A percentile compares a stretch with the other conserved stretches of the same genome.
Conservation (phyloP, 2,329 filamentous ascomycete species). For the Apiospora aurea region DNA sequence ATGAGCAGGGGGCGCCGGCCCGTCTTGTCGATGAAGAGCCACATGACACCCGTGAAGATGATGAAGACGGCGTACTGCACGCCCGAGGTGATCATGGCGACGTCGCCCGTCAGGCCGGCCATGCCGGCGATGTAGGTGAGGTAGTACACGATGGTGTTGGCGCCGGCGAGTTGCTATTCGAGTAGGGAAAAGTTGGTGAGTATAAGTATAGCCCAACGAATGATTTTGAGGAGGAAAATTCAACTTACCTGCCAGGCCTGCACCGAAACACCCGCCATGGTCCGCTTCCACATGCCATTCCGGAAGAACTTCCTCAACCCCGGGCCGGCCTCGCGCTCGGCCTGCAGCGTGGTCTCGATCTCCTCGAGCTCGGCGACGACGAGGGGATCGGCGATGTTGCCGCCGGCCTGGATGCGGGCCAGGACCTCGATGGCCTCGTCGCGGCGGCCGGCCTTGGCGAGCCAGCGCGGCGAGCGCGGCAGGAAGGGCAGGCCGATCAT, state of each 20-base stretch:
- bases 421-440: constrained; percentile 61
- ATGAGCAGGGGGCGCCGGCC: constrained; percentile 72
- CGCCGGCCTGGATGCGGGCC: constrained; percentile 63
- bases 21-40: constrained; percentile 60
- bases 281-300: constrained; percentile 65
- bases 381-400: constrained; percentile 59
- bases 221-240: constrained; percentile 26
- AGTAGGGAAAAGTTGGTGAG: background rate
- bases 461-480: constrained; percentile 69
- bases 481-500: constrained; percentile 66
- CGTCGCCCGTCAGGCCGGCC: constrained; percentile 60
- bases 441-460: constrained; percentile 67
- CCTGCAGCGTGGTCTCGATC: constrained; percentile 50
- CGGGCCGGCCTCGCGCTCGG: constrained; percentile 44
- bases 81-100: constrained; percentile 61
- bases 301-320: constrained; percentile 48
- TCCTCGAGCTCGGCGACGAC: constrained; percentile 66
- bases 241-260: constrained; percentile 60
- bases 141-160: constrained; percentile 64
- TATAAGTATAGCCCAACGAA: no score
- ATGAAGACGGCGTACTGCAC: constrained; percentile 63
- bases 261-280: constrained; percentile 60
- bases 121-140: constrained; percentile 67
- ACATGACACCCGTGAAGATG: constrained; percentile 54
- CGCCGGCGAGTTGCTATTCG: constrained; percentile 56